Evolutionary conservation across 2,329 filamentous ascomycete species (phyloP).

Genomic region (Pyrenophora teres): DNA sequence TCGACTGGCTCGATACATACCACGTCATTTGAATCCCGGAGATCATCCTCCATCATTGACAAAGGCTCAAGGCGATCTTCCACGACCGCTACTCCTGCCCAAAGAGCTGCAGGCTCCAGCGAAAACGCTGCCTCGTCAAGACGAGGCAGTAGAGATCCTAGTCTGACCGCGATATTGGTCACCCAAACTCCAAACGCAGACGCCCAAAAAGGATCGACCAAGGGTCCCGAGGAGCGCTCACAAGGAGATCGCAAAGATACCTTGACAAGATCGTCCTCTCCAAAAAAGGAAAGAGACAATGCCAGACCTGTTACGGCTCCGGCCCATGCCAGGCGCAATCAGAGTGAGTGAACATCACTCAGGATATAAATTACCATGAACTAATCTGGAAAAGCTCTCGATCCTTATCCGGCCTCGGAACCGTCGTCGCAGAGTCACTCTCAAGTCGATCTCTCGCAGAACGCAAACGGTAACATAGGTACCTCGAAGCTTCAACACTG

Average conservation of each 20-base stretch:
- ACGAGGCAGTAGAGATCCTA: conserved; percentile 47
- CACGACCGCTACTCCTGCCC: conserved; percentile 26
- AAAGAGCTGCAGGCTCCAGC: conserved; percentile 25
- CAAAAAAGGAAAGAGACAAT: conserved; percentile 33
- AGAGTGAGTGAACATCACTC: conserved; percentile 36
- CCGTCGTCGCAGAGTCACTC: conserved; percentile 42
- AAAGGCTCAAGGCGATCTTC: conserved; percentile 40
- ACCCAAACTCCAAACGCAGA: conserved; percentile 45
- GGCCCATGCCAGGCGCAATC: conserved; percentile 39
- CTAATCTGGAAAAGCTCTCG: conserved; percentile 28
- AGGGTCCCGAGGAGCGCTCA: conserved; percentile 20
- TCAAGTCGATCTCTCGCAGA: conserved; percentile 40
- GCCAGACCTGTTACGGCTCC: conserved; percentile 44
- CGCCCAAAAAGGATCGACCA: conserved; percentile 20
- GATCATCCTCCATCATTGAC: conserved; percentile 38
- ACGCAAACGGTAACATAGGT: conserved; percentile 40
- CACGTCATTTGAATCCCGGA: conserved; percentile 27
- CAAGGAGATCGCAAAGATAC: conserved; percentile 39
- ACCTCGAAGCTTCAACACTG: conserved; percentile 39
- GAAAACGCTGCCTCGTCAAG: conserved; percentile 45
- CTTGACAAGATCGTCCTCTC: conserved; percentile 31
- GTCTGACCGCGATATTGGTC: conserved; percentile 46
- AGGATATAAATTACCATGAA: conserved; percentile 14
- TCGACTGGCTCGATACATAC: conserved; percentile 36
- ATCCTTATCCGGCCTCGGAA: conserved; percentile 38